A percentile compares a stretch with the other conserved stretches of the same genome.
These are phyloP conservation scores for Echria macrotheca DNA, from an alignment of 495 filamentous ascomycete genomes.

Conservation along the genomic window DNA sequence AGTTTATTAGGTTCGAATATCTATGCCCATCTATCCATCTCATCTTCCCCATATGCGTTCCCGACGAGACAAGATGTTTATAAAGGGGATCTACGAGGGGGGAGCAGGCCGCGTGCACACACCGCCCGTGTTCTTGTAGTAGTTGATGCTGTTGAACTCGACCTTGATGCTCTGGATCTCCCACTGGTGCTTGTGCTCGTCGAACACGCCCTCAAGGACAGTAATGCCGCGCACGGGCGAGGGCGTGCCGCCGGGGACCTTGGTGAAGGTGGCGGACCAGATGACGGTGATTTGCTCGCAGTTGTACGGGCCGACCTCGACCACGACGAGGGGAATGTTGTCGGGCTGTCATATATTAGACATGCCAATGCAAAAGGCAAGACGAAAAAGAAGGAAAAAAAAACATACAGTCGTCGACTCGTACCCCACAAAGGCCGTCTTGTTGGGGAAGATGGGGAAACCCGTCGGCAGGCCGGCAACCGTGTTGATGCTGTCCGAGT, in stretches of 20 bases:
- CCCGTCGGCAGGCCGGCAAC: slow-evolving; percentile 22
- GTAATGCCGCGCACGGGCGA: slow-evolving; percentile 23
- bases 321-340: slow-evolving; percentile 14
- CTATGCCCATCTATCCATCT: too few species aligned
- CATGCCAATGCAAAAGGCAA: neutral
- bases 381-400: neutral
- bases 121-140: slow-evolving; percentile 22
- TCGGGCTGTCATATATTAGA: slow-evolving; percentile 14
- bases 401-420: slow-evolving; percentile 11
- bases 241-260: slow-evolving; percentile 2
- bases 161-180: slow-evolving; percentile 26
- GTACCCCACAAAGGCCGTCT: slow-evolving; percentile 22
- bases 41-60: too few species aligned
- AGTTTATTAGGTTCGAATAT: too few species aligned
- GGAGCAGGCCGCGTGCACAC: slow-evolving; percentile 2
- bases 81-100: neutral
- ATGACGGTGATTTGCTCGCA: slow-evolving; percentile 25
- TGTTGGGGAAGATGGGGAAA: slow-evolving; percentile 23
- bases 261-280: slow-evolving; percentile 25
- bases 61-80: too few species aligned
- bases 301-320: slow-evolving; percentile 10
- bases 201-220: slow-evolving; percentile 16
- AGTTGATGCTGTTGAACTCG: slow-evolving; percentile 29
- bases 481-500: slow-evolving; percentile 30
- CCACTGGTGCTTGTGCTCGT: slow-evolving; percentile 11